Evolutionary conservation across 73 alveolate genomes (phyloP).

Genomic region (Tetrahymena elliotti): DNA sequence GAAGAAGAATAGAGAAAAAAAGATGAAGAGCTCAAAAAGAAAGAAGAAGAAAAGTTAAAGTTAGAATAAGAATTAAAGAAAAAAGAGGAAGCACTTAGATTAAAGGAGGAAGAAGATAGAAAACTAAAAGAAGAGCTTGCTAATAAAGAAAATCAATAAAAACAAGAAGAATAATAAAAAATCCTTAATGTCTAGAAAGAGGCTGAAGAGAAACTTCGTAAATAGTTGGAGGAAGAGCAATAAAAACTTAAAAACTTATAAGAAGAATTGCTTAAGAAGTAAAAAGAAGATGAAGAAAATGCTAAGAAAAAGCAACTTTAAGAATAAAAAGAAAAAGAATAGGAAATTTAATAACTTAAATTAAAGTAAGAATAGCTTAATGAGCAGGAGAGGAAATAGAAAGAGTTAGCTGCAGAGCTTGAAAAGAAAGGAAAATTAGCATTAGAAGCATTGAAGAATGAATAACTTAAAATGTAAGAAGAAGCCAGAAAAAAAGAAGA

Average conservation of each 20-base stretch:
- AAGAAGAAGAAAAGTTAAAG: constrained; percentile 21
- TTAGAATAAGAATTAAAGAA: constrained; percentile 19
- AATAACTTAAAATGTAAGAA: neutral
- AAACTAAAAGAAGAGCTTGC: neutral
- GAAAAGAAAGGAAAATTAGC: neutral
- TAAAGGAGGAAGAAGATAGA: constrained; percentile 26
- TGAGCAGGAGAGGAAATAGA: neutral
- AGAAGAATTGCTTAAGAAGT: neutral
- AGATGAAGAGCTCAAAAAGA: constrained; percentile 21
- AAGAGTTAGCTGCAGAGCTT: neutral
- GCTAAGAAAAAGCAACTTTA: neutral
- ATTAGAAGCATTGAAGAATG: neutral
- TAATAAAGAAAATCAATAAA: neutral
- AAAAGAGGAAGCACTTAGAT: neutral
- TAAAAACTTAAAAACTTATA: neutral
- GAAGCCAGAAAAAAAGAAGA: constrained; percentile 11
- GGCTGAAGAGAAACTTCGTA: constrained; percentile 1
- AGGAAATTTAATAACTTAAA: neutral
- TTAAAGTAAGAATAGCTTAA: neutral
- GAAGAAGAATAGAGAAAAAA: constrained; percentile 15
- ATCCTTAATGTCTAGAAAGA: neutral
- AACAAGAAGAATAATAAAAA: constrained; percentile 16
- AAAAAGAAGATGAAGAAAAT: neutral
- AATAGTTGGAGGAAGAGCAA: neutral
- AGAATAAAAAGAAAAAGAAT: neutral